These are phyloP conservation scores for Tetragonia tetragonoides DNA, from an alignment of 148 eudicot genomes.

Conservation along the genomic window DNA sequence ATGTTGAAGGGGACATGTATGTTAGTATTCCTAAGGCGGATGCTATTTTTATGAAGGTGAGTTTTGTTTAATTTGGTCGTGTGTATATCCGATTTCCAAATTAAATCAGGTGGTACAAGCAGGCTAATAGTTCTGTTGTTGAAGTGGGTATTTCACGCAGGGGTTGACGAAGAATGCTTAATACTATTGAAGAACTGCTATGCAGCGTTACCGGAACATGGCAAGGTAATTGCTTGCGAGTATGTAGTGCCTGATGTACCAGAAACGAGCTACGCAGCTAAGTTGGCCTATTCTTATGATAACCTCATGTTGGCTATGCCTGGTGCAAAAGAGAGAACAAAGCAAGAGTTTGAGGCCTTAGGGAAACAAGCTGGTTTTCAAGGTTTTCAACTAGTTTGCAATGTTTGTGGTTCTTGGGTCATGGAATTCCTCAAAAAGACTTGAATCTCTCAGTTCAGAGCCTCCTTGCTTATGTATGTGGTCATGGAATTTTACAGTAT, in stretches of 20 bases:
- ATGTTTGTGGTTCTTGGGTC: too few relatives aligned
- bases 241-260: slow-evolving; percentile 29
- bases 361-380: slow-evolving; percentile 40
- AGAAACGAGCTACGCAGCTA: slow-evolving; percentile 20
- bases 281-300: slow-evolving; percentile 21
- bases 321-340: slow-evolving; percentile 42
- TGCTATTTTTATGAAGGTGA: slow-evolving; percentile 32
- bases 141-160: slow-evolving; percentile 39
- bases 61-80: not conserved
- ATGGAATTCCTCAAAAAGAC: too few relatives aligned
- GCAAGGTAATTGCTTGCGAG: slow-evolving; percentile 37
- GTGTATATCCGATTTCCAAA: too few relatives aligned
- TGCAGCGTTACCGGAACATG: slow-evolving; percentile 32
- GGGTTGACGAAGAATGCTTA: slow-evolving; percentile 38
- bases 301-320: slow-evolving; percentile 29
- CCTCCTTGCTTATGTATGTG: too few relatives aligned
- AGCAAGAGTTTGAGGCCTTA: slow-evolving; percentile 28
- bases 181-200: slow-evolving; percentile 42
- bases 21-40: slow-evolving; percentile 29
- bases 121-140: not conserved
- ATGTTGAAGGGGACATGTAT: slow-evolving; percentile 37
- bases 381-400: slow-evolving; percentile 10
- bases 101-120: too few relatives aligned
- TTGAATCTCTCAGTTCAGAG: too few relatives aligned
- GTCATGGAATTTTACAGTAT: too few relatives aligned